phyloP scores from a whole-genome alignment of 2,329 filamentous ascomycete genomes.

The Pseudogymnoascus sp. region DNA sequence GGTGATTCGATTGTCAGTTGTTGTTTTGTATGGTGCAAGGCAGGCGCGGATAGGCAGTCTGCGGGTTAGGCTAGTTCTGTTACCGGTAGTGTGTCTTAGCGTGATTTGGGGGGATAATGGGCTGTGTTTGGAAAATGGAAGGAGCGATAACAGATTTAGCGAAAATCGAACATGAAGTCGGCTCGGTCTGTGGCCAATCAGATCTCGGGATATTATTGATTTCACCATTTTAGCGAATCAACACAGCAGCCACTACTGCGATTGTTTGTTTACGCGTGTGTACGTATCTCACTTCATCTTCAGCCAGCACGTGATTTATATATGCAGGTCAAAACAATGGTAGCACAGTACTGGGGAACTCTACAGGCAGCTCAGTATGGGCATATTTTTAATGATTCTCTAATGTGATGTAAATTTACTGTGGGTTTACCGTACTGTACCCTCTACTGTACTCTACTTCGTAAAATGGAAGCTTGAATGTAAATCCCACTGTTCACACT shows the following conservation, averaged over 20 bases:
- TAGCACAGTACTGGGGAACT: neutral
- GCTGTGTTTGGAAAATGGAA: neutral
- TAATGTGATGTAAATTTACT: neutral
- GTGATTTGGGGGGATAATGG: slow-evolving; percentile 7
- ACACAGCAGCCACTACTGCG: neutral
- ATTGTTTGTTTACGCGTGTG: neutral
- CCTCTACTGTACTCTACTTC: neutral
- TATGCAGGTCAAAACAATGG: neutral
- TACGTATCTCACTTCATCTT: neutral
- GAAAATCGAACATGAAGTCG: neutral
- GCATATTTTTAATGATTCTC: neutral
- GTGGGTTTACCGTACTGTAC: neutral
- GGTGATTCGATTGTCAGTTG: slow-evolving; percentile 12
- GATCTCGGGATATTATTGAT: neutral
- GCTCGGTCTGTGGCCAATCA: neutral
- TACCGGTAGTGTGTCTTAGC: neutral
- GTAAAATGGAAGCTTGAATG: neutral
- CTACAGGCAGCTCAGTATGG: neutral
- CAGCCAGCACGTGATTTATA: neutral
- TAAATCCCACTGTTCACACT: neutral
- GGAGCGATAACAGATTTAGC: neutral
- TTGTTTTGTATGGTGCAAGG: slow-evolving; percentile 1
- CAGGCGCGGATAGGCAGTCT: neutral
- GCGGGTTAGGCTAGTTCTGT: neutral
- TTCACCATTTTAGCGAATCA: neutral